Evolutionary conservation across 257 asterid genomes (phyloP).

Genomic region (Plectranthus barbatus): DNA sequence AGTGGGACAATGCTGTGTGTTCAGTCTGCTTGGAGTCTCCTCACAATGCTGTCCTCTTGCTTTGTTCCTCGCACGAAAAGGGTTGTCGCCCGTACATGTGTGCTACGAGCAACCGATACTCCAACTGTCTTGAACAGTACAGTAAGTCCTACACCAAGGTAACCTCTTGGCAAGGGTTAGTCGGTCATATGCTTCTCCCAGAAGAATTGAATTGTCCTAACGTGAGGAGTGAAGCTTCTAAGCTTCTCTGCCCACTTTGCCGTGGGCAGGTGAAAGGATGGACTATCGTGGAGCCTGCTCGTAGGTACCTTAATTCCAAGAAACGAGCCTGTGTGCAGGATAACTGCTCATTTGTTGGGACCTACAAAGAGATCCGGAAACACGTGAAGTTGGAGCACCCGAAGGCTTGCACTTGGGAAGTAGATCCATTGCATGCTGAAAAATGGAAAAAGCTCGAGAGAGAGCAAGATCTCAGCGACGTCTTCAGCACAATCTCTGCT

Average conservation of each 20-base stretch:
- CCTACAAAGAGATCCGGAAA: slow-evolving; percentile 44
- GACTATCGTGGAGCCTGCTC: slow-evolving; percentile 60
- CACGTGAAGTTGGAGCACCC: slow-evolving; percentile 63
- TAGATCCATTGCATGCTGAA: slow-evolving; percentile 50
- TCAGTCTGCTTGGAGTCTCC: slow-evolving; percentile 69
- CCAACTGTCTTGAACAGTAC: slow-evolving; percentile 74
- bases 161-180: background rate
- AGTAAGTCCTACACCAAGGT: slow-evolving; percentile 40
- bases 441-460: slow-evolving; percentile 66
- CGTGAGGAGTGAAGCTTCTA: slow-evolving; percentile 19
- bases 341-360: slow-evolving; percentile 50
- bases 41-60: slow-evolving; percentile 68
- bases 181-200: background rate
- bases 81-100: slow-evolving; percentile 87
- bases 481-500: slow-evolving; percentile 56
- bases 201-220: slow-evolving; percentile 17
- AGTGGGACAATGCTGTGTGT: slow-evolving; percentile 51
- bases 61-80: slow-evolving; percentile 31
- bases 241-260: slow-evolving; percentile 67
- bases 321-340: slow-evolving; percentile 58
- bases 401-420: slow-evolving; percentile 41
- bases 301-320: slow-evolving; percentile 52
- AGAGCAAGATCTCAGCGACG: slow-evolving; percentile 50
- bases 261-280: slow-evolving; percentile 78
- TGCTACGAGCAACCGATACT: slow-evolving; percentile 51